Evolutionary conservation across 1,139 yeast species (phyloP).

Genomic region (Yamadazyma sp.): DNA sequence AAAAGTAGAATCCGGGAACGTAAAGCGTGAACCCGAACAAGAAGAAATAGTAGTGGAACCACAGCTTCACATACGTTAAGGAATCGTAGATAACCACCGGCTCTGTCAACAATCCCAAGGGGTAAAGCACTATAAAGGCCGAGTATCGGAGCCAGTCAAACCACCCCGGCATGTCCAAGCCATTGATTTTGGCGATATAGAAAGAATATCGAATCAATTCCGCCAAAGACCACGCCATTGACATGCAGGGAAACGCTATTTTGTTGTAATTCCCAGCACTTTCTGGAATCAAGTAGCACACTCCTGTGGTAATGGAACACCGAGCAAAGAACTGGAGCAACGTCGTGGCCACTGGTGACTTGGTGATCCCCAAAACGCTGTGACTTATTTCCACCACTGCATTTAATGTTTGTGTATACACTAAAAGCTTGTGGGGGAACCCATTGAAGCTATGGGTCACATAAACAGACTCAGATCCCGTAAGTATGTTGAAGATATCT

Average conservation of each 20-base stretch:
- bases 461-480: constrained; percentile 11
- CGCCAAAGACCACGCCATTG: constrained; percentile 35
- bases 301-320: constrained; percentile 31
- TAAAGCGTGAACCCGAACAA: constrained; percentile 28
- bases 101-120: constrained; percentile 34
- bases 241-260: constrained; percentile 24
- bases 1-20: constrained; percentile 32
- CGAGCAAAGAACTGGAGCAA: constrained; percentile 36
- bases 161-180: constrained; percentile 18
- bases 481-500: constrained; percentile 14
- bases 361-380: constrained; percentile 28
- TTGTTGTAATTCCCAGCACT: constrained; percentile 32
- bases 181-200: constrained; percentile 21
- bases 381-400: constrained; percentile 30
- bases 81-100: constrained; percentile 30
- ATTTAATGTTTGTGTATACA: constrained; percentile 29
- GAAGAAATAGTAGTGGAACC: constrained; percentile 25
- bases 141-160: constrained; percentile 35
- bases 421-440: constrained; percentile 33
- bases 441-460: constrained; percentile 12
- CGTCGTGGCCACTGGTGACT: constrained; percentile 29
- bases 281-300: constrained; percentile 29
- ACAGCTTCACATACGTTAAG: constrained; percentile 11
- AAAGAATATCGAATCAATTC: constrained; percentile 35
- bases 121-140: constrained; percentile 34